Percentiles rank a stretch among this genome's conserved stretches.
phyloP scores from a whole-genome alignment of 129 eudicot genomes.

The Artemisia tridentata region DNA sequence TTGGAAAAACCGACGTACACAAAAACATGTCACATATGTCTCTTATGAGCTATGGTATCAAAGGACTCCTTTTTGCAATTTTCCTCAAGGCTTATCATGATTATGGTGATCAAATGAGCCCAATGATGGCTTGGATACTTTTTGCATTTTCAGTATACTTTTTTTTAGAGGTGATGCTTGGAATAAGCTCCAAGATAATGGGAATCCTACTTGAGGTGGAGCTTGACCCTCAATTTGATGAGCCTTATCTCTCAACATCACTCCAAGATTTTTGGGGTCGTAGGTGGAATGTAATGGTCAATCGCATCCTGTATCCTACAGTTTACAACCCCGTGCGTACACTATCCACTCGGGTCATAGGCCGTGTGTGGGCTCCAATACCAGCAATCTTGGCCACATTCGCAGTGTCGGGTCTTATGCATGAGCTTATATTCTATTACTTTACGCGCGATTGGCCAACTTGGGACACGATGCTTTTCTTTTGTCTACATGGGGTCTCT shows the following conservation, averaged over 20 bases:
- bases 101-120: conserved; percentile 29
- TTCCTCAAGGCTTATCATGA: conserved; percentile 35
- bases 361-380: conserved; percentile 53
- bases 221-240: conserved; percentile 74
- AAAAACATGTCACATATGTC: background rate
- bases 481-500: conserved; percentile 60
- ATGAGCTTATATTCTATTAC: conserved; percentile 58
- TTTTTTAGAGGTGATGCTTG: conserved; percentile 43
- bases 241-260: conserved; percentile 72
- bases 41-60: conserved; percentile 30
- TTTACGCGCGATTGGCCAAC: conserved; percentile 52
- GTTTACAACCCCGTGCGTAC: conserved; percentile 47
- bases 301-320: conserved; percentile 53
- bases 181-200: conserved; percentile 31
- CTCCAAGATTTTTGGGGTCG: conserved; percentile 90
- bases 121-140: conserved; percentile 31
- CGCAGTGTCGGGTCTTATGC: conserved; percentile 66
- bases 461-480: conserved; percentile 59
- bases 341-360: conserved; percentile 30
- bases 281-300: conserved; percentile 85
- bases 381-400: conserved; percentile 54
- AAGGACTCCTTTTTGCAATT: conserved; percentile 33
- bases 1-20: background rate
- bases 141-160: conserved; percentile 44
- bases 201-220: conserved; percentile 29